Base-by-base conservation (phyloP, 768 basidiomycete species). In the Russula dissimulans region DNA sequence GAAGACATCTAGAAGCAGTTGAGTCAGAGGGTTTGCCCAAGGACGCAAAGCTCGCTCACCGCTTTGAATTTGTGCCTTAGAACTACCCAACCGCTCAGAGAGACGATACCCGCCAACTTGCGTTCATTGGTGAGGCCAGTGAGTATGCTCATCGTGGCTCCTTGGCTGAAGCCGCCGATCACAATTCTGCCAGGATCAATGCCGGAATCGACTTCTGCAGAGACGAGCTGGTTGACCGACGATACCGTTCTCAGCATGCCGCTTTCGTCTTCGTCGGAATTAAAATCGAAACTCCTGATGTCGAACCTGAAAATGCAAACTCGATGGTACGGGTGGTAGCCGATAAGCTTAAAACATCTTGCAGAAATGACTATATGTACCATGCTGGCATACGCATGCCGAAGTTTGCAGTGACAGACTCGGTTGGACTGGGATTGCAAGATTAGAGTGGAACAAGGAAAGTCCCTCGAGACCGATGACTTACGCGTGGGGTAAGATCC, bases 101-200 rank as follows among this genome's bases (percentile, higher is more conserved):
- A 78, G 17, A 78, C 81, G 56, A 92, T 69, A 4, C 91, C 92
- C 2, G 79, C 91, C 15, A 94, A 76, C 66, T 83, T 84, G 60
- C 81, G 75, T 64, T 83, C 81, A 3, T 75, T 77, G 2, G 82
- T 87, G 59, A 95, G 74, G 8, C 84, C 91, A 4, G 84, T 82
- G 51, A 94, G 73, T n/a, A 93, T 75, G 8, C 84, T 79, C 77
- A 95, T 85, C 26, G 85, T 81, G 43, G 78, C 89, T 41, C 91
- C 93, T 70, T 95, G 93, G 61, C 85, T 87, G 74, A 95, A 95
- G 10, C 94, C 94, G 39, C 91, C 92, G 26, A 97, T 72, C 36
- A 95, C 79, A 67, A 95, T 87, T 53, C 87, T 81, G 56, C 78
- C 76, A 29, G 86, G 74, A 9, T 83, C 78, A 54, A 87, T 82